Evolutionary conservation across 805 yeast species (phyloP), one percentile per base, ranked within the genome.

Genomic region (Brettanomyces custersianus): DNA sequence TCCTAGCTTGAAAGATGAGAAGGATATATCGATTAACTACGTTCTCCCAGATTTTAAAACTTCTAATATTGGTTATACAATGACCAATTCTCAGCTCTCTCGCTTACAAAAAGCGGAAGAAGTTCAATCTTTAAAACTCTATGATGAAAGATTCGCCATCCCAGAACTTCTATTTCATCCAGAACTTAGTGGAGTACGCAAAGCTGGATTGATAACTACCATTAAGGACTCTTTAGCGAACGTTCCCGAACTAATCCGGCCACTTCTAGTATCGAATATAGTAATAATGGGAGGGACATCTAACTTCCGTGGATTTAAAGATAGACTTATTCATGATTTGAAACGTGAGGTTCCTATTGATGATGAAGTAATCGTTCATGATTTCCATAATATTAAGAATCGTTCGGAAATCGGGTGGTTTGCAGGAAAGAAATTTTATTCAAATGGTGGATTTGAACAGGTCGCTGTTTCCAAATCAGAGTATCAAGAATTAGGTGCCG

Each of bases 111-210:
- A 32, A 6, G 28, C 30, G 20, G 66, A 60, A 17, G 80, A 76
- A 33, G 63, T 71, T 9, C 96, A 88, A 54, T 66, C 78, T 1
- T 60, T 90, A 25, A 61, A 68, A 34, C 65, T 92, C 5, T 68
- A 66, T 19, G 96, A 90, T 55, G 99, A 92, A 56, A 60, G 96
- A 38, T 90, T 92, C 57, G 69, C 84, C 2, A 73, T 83, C 2
- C 96, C 97, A 0, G 99, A 92, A 52, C 65, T 84, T 1, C 63
- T 83, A 24, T 88, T 85, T 56, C 87, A 80, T 46, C 98, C 99
- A 0, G 83, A 77, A 41, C 77, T 84, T 37, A 68, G 83, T 1
- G 86, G 84, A 11, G 63, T 90, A 22, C 72, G 78, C 44, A 79
- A 87, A 46, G 77, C 90, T 0, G 96, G 96, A 11, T 57, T 94